phyloP scores from a whole-genome alignment of 2,329 filamentous ascomycete species.

The Laburnicola sp. region DNA sequence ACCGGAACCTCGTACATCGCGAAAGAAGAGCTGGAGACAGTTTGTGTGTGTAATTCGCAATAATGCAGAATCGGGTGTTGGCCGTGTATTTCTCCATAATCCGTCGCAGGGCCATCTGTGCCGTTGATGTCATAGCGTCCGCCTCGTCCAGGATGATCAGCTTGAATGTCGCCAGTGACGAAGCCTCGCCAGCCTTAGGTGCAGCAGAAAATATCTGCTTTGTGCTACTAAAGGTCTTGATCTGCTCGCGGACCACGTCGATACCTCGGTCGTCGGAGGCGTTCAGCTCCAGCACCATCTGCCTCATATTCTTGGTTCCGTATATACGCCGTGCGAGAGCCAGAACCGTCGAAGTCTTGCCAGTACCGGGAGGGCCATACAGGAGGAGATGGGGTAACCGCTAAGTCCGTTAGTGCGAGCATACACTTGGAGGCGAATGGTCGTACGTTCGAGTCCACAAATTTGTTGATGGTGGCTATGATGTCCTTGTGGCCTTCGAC shows the following conservation, averaged over 20 bases:
- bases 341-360: slow-evolving; percentile 95
- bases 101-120: slow-evolving; percentile 92
- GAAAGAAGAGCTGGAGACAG: slow-evolving; percentile 90
- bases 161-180: slow-evolving; percentile 75
- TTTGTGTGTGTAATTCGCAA: slow-evolving; percentile 99
- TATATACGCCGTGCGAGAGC: slow-evolving; percentile 93
- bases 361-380: slow-evolving; percentile 94
- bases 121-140: slow-evolving; percentile 99
- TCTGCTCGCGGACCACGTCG: slow-evolving; percentile 92
- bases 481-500: slow-evolving; percentile 98
- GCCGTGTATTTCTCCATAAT: slow-evolving; percentile 99
- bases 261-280: slow-evolving; percentile 97
- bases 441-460: slow-evolving; percentile 81
- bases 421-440: not conserved
- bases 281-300: slow-evolving; percentile 98
- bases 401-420: slow-evolving; percentile 41
- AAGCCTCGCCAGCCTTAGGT: slow-evolving; percentile 52
- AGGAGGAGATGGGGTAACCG: slow-evolving; percentile 92
- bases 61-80: slow-evolving; percentile 97
- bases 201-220: slow-evolving; percentile 90
- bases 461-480: slow-evolving; percentile 95
- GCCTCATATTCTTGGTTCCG: slow-evolving; percentile 85
- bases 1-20: slow-evolving; percentile 90
- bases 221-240: slow-evolving; percentile 98
- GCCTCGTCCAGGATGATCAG: slow-evolving; percentile 97